Base-by-base conservation (phyloP, 352 stramenopile genomes). In the Phytophthora fragariae region DNA sequence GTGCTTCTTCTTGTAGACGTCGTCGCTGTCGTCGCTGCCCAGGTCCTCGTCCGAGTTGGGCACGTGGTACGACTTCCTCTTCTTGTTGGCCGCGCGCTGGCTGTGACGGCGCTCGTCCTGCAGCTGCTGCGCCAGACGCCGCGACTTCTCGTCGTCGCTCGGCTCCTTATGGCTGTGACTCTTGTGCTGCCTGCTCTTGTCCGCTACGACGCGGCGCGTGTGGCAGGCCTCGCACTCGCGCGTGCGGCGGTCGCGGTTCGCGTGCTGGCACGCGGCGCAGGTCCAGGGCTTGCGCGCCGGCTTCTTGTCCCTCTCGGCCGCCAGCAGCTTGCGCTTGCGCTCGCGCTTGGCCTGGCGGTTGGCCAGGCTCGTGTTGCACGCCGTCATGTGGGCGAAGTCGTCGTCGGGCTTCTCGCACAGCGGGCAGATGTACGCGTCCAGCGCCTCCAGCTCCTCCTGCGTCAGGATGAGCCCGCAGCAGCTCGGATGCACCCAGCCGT, bases 401-500 rank as follows among this genome's bases (percentile, higher is more conserved):
- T 97, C 90, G 56, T 63, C 69, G 1, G 89, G 76, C 7, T 59
- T 67, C 76, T 97, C 90, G 57, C 90, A 97, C 7, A 97, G 75
- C 53, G 90, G 90, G 47, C 90, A 97, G 49, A 97, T 85, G 76
- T 96, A 97, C 62, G 80, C 85, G 68, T 94, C 85, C 53, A 97
- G 82, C 39, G 84, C 85, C 71, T 97, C 89, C 6, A 96, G 80
- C 72, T 98, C 91, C 60, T 96, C 80, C 60, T 91, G 81, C 31
- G 90, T 95, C 63, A 98, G 73, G 37, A 94, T 75, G 17, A 98
- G 86, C 12, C 91, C 91, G 64, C 91, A 97, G 70, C 93, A 98
- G 60, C 69, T 72, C 39, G 92, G 93, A 60, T 98, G 93, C 39
- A 97, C 94, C 91, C 91, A 98, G 63, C 93, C 91, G 55, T 97